Conservation (phyloP, 495 filamentous ascomycete species). For the Aspergillus egyptiacus region DNA sequence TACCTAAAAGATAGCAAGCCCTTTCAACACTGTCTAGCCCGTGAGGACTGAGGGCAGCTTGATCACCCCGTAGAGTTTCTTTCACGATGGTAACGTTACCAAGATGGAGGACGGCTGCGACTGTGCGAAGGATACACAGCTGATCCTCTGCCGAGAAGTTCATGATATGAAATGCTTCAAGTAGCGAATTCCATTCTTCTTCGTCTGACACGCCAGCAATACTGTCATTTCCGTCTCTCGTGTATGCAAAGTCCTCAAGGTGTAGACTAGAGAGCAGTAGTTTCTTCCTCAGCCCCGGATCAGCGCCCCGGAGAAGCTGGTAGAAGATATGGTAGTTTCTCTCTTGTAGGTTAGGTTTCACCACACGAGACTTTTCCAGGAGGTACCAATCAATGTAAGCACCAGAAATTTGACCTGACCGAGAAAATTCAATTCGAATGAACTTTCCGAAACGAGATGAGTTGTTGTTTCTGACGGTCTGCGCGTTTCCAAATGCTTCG, state of each 20-base stretch:
- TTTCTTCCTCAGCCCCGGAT: constrained; percentile 61
- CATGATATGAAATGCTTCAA: constrained; percentile 95
- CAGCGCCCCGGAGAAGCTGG: constrained; percentile 82
- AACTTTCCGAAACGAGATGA: constrained; percentile 99
- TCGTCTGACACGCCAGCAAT: constrained; percentile 87
- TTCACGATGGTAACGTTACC: constrained; percentile 86
- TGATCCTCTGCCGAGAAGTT: constrained; percentile 87
- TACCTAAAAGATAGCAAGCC: constrained; percentile 79
- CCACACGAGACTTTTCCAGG: constrained; percentile 92
- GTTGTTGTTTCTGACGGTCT: constrained; percentile 97
- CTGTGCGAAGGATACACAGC: constrained; percentile 70
- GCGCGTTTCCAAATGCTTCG: constrained; percentile 96
- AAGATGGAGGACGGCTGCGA: constrained; percentile 87
- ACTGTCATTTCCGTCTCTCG: constrained; percentile 78
- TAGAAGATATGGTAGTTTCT: constrained; percentile 99
- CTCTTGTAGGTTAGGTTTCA: constrained; percentile 77
- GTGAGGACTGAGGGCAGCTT: constrained; percentile 73
- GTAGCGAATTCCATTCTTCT: constrained; percentile 82
- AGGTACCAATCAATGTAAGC: constrained; percentile 99
- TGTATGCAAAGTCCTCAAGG: constrained; percentile 87
- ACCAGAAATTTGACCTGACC: constrained; percentile 85
- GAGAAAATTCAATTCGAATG: constrained; percentile 92
- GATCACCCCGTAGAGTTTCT: constrained; percentile 84
- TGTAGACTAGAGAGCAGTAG: constrained; percentile 67
- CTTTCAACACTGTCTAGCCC: constrained; percentile 63